Evolutionary conservation across 2,329 filamentous ascomycete species (phyloP), one percentile per base, ranked within the genome.

Genomic region (Waltergamsia citrina): DNA sequence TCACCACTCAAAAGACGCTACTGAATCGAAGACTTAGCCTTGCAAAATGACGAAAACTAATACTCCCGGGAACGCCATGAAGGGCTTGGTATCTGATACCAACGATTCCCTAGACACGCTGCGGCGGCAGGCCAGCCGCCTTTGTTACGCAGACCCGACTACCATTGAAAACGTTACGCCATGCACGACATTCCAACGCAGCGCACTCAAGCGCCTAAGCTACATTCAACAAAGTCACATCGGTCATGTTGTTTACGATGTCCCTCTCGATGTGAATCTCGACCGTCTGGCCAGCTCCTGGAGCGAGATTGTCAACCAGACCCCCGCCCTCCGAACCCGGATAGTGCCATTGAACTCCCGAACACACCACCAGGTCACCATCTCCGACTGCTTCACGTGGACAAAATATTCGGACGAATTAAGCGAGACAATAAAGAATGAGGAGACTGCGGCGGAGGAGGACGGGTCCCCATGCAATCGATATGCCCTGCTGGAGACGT

Each of bases 231-330:
- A 30, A 30, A 19, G 28, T 19, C 28, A 30, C 28, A 30, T 30
- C 28, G 28, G 28, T 12, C 28, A 30, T 30, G 28, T 30, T 30
- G 28, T 30, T 12, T 34, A 25, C 22, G 20, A 34, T 10, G 19
- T 34, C 21, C 20, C 20, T 11, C 4, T 5, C 12, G 15, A 34
- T 8, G 21, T 34, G 7, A 16, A 34, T 26, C 14, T 26, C 14
- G 32, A 27, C 9, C 32, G 23, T 18, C 22, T 34, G 32, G 32
- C 32, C 20, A 25, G 20, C 16, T 23, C 32, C 23, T 34, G 32
- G 32, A 25, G 19, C 9, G 21, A 34, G 20, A 23, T 27, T 25
- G 22, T 25, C 20, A 14, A 25, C 22, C 21, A 34, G 9, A 25
- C 19, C 4, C 32, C 32, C 5, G 22, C 32, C 4, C 22, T 34